Percentiles rank a stretch among this genome's conserved stretches.
These are phyloP conservation scores for Fimicolochytrium jonesii DNA, from an alignment of 192 early-diverging fungal genomes.

Conservation along the genomic window DNA sequence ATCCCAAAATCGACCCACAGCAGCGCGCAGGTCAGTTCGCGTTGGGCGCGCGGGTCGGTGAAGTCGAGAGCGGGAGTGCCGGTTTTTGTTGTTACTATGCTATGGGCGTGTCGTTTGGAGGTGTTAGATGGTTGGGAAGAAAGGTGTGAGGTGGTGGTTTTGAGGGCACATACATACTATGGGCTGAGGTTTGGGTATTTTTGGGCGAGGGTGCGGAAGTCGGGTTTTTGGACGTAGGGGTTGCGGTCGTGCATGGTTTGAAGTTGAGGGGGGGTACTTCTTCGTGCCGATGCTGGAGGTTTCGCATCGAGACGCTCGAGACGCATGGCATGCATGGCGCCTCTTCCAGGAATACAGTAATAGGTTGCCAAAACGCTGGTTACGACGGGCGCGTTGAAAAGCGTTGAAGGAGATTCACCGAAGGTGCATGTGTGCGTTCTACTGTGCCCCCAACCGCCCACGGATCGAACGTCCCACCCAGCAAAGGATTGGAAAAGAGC, in stretches of 20 bases:
- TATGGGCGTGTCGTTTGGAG: background rate
- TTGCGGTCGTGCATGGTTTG: conserved; percentile 68
- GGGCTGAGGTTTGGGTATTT: conserved; percentile 42
- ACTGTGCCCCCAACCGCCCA: too few species aligned
- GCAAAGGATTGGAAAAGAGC: too few species aligned
- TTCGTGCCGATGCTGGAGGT: too few species aligned
- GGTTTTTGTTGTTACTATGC: conserved; percentile 2
- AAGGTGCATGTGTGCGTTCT: too few species aligned
- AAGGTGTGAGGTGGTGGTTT: background rate
- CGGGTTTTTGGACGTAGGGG: conserved; percentile 46
- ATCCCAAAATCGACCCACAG: conserved; percentile 61
- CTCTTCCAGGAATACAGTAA: too few species aligned
- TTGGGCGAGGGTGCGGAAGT: conserved; percentile 51
- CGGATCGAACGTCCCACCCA: too few species aligned
- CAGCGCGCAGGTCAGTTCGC: conserved; percentile 57
- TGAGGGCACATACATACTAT: conserved; percentile 37
- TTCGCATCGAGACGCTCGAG: too few species aligned
- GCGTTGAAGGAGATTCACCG: too few species aligned
- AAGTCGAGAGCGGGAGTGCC: conserved; percentile 53
- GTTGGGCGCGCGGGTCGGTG: conserved; percentile 54
- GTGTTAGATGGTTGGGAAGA: background rate
- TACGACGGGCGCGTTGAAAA: too few species aligned
- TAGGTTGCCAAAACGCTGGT: too few species aligned
- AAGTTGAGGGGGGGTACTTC: too few species aligned
- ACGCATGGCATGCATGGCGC: too few species aligned